Conservation (phyloP, 192 early-diverging fungal species). For the Umbelopsis sp. region DNA sequence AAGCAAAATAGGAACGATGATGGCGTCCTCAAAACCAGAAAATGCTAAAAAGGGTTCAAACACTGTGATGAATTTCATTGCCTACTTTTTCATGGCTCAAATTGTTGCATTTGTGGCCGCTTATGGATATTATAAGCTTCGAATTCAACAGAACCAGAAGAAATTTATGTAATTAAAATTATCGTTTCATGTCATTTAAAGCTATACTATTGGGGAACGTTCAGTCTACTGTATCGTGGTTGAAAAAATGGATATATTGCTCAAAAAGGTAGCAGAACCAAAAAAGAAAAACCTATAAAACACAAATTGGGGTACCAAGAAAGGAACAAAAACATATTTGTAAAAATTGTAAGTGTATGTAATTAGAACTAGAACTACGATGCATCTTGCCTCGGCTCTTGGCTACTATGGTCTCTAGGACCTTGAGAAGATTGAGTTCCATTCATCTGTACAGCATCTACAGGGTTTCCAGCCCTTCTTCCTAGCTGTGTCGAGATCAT, state of each 20-base stretch:
- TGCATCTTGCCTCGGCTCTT: not conserved
- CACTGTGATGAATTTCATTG: slow-evolving; percentile 21
- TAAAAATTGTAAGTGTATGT: too few relatives aligned
- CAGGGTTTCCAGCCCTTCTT: not conserved
- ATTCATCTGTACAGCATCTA: not conserved
- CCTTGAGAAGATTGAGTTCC: slow-evolving; percentile 10
- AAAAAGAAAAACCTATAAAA: too few relatives aligned
- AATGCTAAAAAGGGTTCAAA: slow-evolving; percentile 25
- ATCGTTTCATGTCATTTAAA: not conserved
- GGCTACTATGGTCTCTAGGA: not conserved
- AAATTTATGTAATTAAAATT: slow-evolving; percentile 27
- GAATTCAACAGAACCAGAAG: slow-evolving; percentile 36
- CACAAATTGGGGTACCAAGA: too few relatives aligned
- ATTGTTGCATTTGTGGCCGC: slow-evolving; percentile 15
- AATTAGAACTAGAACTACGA: not conserved
- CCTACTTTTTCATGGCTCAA: slow-evolving; percentile 32
- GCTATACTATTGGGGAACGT: not conserved
- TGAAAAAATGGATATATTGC: too few relatives aligned
- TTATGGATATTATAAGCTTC: slow-evolving; percentile 35
- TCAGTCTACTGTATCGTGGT: too few relatives aligned
- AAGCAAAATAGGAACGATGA: slow-evolving; percentile 20
- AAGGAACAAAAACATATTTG: too few relatives aligned
- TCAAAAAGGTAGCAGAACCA: too few relatives aligned
- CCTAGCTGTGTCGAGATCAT: not conserved
- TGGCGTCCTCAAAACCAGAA: slow-evolving; percentile 17